Base-by-base conservation (phyloP, 2,329 filamentous ascomycete species). In the Alternaria arbusti region DNA sequence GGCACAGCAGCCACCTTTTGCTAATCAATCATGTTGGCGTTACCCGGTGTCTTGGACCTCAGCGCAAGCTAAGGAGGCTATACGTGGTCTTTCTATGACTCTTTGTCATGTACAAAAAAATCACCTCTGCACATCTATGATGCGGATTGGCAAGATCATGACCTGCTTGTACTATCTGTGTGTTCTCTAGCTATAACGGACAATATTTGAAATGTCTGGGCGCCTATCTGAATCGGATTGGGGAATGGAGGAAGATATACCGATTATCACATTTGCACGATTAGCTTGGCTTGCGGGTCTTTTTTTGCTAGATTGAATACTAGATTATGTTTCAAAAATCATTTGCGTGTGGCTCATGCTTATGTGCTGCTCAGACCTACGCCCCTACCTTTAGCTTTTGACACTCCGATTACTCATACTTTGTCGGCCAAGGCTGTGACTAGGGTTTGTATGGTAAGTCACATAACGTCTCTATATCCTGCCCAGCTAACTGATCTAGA, bases 11-110 rank as follows among this genome's bases (percentile, higher is more conserved):
- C 66, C 47, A 28, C 45, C 26, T 22, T 47, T 64, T 70, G 70
- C 57, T 68, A 65, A 68, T 71, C 63, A 65, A 43, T 63, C 50
- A 64, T 72, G 66, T 46, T 65, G 73, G 73, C 73, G 73, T 75
- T 70, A 66, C 36, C 57, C 64, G 68, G 57, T 70, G 66, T 67
- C 64, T 63, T 63, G 63, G 71, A 67, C 64, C 68, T 49, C 61
- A 67, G 69, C 70, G 51, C 40, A 40, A 63, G 69, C 60, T 66
- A 52, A 57, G 65, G 63, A 67, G 70, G 69, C 30, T 40, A 40
- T 73, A 69, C 44, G 69, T 58, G 59, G 66, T 69, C 64, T 46
- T 47, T 62, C n/a, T 56, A 61, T 67, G 68, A 51, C 58, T 54
- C 56, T 32, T 61, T 57, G 32, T 63, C 65, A 63, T 64, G 61